Conservation (phyloP, 73 alveolate species). For the Paramecium tetraurelia region DNA sequence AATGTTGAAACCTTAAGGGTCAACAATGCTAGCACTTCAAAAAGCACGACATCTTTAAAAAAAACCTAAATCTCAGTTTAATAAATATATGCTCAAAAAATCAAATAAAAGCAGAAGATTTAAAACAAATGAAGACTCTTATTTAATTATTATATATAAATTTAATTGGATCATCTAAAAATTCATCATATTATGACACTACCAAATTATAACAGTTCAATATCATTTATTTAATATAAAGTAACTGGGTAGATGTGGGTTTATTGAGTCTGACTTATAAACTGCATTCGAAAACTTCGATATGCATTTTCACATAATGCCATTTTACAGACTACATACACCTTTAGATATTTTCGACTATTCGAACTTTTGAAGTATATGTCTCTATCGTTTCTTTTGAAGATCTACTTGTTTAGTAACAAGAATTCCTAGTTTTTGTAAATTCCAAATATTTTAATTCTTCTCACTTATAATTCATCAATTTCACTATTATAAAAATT, state of each 20-base stretch:
- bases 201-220: background rate
- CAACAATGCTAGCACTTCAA: background rate
- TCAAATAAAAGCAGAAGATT: background rate
- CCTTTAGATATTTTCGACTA: background rate
- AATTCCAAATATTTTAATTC: background rate
- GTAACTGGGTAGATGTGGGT: background rate
- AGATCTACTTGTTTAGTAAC: background rate
- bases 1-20: background rate
- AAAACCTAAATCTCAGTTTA: background rate
- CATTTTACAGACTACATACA: background rate
- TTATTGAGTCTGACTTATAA: background rate
- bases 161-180: background rate
- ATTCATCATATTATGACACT: background rate
- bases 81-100: background rate
- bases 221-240: background rate
- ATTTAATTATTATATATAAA: background rate
- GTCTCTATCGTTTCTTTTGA: background rate
- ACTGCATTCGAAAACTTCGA: background rate
- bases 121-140: background rate
- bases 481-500: background rate
- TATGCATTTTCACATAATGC: background rate
- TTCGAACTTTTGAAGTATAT: background rate
- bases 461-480: background rate
- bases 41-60: background rate
- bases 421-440: background rate